Evolutionary conservation across 2,329 filamentous ascomycete species (phyloP).

Genomic region (Dothistroma pini): DNA sequence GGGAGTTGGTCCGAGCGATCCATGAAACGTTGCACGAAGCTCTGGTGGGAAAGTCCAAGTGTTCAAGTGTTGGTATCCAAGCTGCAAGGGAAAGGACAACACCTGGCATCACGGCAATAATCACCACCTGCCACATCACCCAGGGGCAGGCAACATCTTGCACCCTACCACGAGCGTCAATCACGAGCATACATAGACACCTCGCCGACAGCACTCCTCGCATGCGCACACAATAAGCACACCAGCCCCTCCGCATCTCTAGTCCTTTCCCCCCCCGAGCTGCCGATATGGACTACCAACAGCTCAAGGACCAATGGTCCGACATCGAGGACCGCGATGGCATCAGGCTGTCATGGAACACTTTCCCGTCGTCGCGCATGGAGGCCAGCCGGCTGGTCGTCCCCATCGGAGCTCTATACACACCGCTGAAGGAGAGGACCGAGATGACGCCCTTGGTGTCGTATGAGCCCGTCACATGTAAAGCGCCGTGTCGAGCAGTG

Average conservation of each 20-base stretch:
- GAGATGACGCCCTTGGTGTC: conserved; percentile 77
- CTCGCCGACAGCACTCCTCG: neutral
- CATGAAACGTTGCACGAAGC: conserved; percentile 1
- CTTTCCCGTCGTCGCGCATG: conserved; percentile 97
- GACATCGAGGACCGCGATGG: conserved; percentile 97
- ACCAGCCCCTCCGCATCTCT: conserved; percentile 6
- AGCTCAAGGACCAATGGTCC: conserved; percentile 91
- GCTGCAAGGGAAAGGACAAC: neutral
- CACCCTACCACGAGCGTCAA: neutral
- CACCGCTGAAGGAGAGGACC: conserved; percentile 89
- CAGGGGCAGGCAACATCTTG: neutral
- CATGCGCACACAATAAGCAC: conserved; percentile 1
- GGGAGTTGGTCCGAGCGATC: neutral
- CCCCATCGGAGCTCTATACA: conserved; percentile 93
- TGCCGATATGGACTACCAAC: conserved; percentile 79
- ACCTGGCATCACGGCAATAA: neutral
- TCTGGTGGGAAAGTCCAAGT: neutral
- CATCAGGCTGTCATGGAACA: conserved; percentile 95
- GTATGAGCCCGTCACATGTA: conserved; percentile 96
- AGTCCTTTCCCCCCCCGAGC: conserved; percentile 8
- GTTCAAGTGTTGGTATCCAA: neutral
- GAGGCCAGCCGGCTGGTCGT: conserved; percentile 54
- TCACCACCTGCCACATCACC: neutral
- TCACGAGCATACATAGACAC: neutral
- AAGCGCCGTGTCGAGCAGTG: conserved; percentile 89